Conservation (phyloP, 148 eudicot genomes). For the Persicaria tinctoria region DNA sequence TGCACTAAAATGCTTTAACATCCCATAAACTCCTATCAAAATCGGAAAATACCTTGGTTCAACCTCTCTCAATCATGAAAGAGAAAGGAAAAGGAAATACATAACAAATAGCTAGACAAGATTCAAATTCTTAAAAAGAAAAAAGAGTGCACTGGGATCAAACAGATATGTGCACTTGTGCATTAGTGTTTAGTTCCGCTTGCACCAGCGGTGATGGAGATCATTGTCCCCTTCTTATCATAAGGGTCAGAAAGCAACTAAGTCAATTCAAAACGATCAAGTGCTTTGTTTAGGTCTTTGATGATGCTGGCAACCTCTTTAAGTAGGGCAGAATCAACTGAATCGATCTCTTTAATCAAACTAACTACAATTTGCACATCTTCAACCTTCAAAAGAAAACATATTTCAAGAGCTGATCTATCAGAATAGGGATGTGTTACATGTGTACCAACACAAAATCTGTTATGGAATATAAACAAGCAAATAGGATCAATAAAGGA, state of each 20-base stretch:
- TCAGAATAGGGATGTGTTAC: background rate
- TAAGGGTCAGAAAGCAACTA: conserved; percentile 91
- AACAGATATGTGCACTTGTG: conserved; percentile 40
- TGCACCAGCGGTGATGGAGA: conserved; percentile 93
- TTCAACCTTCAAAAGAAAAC: conserved; percentile 45
- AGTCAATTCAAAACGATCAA: conserved; percentile 81
- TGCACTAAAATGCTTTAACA: no score
- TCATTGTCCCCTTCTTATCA: conserved; percentile 93
- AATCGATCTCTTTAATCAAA: conserved; percentile 94
- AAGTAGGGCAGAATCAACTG: conserved; percentile 67
- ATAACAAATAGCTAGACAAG: background rate
- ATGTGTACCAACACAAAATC: no score
- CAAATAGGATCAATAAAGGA: background rate
- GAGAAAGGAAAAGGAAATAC: background rate
- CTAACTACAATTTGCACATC: conserved; percentile 79
- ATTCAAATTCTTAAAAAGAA: background rate
- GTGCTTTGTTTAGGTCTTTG: conserved; percentile 70
- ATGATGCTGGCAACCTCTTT: conserved; percentile 75
- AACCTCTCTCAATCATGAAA: background rate
- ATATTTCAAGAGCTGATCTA: background rate
- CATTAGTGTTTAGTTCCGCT: conserved; percentile 99
- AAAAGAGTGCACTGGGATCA: background rate
- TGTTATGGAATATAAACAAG: no score
- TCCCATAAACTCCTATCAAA: no score
- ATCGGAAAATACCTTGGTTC: background rate